phyloP scores from a whole-genome alignment of 2,329 filamentous ascomycete species.

The Leptographium flavum region DNA sequence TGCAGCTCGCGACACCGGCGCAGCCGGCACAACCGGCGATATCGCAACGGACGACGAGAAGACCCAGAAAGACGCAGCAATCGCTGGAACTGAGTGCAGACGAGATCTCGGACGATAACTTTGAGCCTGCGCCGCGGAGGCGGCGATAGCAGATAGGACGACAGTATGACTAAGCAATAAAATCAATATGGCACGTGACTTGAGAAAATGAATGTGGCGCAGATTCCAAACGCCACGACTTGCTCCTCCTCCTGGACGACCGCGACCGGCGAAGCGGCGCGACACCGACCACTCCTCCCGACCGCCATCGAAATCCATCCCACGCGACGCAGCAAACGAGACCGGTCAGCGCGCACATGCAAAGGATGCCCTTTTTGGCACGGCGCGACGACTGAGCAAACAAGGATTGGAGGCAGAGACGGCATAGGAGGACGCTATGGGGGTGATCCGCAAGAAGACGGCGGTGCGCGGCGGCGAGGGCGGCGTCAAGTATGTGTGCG shows the following conservation, averaged over 20 bases:
- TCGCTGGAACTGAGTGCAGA: constrained; percentile 10
- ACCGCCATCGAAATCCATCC: no score
- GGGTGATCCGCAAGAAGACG: constrained; percentile 92
- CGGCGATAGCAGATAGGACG: no score
- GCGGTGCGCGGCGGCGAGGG: constrained; percentile 73
- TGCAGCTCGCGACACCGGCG: no score
- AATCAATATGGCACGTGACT: no score
- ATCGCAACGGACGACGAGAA: background rate
- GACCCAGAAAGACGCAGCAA: background rate
- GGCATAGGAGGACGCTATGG: constrained; percentile 44
- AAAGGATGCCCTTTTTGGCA: constrained; percentile 1
- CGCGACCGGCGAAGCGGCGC: no score
- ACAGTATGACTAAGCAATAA: no score
- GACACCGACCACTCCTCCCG: no score
- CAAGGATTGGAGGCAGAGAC: background rate
- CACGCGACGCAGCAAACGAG: no score
- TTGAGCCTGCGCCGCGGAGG: constrained; percentile 10
- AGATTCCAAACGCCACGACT: no score
- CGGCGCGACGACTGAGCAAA: constrained; percentile 3
- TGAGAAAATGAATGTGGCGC: no score
- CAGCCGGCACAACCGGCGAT: constrained; percentile 5
- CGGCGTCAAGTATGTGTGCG: constrained; percentile 91
- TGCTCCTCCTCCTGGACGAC: no score
- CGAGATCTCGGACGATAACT: constrained; percentile 12
- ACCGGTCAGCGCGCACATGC: constrained; percentile 2